Evolutionary conservation across 78 protist species (phyloP).

Genomic region (Cavenderia fasciculata): DNA sequence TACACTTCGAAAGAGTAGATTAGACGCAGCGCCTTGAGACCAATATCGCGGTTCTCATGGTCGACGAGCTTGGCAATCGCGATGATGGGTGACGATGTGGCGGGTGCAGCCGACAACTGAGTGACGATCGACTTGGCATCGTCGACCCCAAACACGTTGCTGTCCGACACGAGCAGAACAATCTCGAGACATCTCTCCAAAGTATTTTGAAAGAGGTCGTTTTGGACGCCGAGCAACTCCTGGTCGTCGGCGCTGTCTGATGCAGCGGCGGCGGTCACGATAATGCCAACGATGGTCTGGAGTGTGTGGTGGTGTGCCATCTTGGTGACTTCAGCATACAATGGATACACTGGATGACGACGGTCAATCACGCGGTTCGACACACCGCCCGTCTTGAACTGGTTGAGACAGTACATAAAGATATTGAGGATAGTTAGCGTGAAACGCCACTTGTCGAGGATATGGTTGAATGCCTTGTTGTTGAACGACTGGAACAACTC

Average conservation of each 20-base stretch:
- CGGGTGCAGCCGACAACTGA: neutral
- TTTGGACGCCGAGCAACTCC: neutral
- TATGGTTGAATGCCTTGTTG: slow-evolving; percentile 31
- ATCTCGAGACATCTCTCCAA: slow-evolving; percentile 40
- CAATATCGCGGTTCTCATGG: slow-evolving; percentile 12
- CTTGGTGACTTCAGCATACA: slow-evolving; percentile 24
- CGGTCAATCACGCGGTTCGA: slow-evolving; percentile 7
- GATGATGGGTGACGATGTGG: slow-evolving; percentile 15
- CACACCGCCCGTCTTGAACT: slow-evolving; percentile 20
- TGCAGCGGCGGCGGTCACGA: slow-evolving; percentile 12
- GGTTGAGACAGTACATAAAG: slow-evolving; percentile 26
- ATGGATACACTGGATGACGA: slow-evolving; percentile 39
- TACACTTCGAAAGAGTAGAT: slow-evolving; percentile 44
- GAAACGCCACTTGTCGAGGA: slow-evolving; percentile 48
- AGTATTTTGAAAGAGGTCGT: slow-evolving; percentile 1
- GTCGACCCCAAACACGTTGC: neutral
- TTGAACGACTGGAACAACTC: slow-evolving; percentile 23
- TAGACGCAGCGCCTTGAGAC: slow-evolving; percentile 25
- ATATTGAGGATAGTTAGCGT: slow-evolving; percentile 5
- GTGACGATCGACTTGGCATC: slow-evolving; percentile 18
- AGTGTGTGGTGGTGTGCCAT: neutral
- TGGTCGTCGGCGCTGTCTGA: slow-evolving; percentile 1
- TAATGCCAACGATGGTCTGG: slow-evolving; percentile 10
- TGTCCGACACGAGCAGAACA: slow-evolving; percentile 31
- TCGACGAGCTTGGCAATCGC: slow-evolving; percentile 46